A percentile compares a stretch with the other conserved stretches of the same genome.
Evolutionary conservation across 495 filamentous ascomycete genomes (phyloP).

Genomic region (Penicillium simplicissimum): DNA sequence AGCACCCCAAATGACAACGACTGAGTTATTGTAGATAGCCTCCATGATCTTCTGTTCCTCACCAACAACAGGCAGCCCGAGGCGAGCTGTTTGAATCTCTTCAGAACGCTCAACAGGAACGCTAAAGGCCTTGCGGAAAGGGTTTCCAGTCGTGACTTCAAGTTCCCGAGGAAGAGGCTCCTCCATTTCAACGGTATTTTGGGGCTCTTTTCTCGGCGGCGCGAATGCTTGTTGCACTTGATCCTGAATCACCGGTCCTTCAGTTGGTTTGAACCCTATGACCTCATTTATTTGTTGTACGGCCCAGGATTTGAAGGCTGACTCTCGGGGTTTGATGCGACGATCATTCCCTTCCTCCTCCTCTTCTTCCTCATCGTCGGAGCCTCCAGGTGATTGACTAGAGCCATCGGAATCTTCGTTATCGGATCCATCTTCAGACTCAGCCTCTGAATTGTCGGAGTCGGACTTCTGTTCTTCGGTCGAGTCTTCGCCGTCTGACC

Average conservation of each 20-base stretch:
- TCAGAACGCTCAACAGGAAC: conserved; percentile 68
- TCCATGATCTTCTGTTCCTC: conserved; percentile 99
- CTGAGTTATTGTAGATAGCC: conserved; percentile 84
- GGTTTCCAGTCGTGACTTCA: conserved; percentile 58
- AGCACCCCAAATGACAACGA: conserved; percentile 90
- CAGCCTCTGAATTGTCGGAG: conserved; percentile 19
- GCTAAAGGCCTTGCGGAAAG: conserved; percentile 70
- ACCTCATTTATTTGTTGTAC: conserved; percentile 79
- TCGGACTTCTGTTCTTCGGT: conserved; percentile 25
- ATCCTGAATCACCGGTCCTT: conserved; percentile 29
- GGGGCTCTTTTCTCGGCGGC: conserved; percentile 31
- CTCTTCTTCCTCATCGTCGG: conserved; percentile 26
- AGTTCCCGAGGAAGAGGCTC: conserved; percentile 79
- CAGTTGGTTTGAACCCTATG: conserved; percentile 58
- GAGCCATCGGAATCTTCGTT: conserved; percentile 21
- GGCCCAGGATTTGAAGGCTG: conserved; percentile 96
- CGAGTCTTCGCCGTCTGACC: conserved; percentile 42
- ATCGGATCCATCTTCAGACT: conserved; percentile 19
- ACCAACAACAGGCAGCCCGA: conserved; percentile 84
- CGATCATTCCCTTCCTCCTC: conserved; percentile 33
- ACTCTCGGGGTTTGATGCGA: conserved; percentile 47
- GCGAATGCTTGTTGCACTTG: conserved; percentile 33
- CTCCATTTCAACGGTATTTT: conserved; percentile 57
- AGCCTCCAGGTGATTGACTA: conserved; percentile 25
- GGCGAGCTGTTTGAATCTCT: conserved; percentile 73